phyloP scores from a whole-genome alignment of 2,329 filamentous ascomycete species.

The Hypoxylon sp. region DNA sequence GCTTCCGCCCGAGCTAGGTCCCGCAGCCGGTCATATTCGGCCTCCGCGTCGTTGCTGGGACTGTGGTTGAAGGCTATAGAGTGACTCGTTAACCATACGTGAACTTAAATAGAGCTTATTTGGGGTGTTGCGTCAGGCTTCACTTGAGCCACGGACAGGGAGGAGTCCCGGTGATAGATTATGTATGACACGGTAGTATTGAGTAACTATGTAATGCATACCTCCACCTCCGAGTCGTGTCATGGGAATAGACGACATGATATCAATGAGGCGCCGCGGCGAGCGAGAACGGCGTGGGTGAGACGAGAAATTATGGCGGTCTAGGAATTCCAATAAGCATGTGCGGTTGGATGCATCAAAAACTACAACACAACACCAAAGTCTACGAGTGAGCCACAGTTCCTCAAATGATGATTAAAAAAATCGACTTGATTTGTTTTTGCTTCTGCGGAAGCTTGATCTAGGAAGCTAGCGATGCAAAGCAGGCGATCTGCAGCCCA shows the following conservation, averaged over 20 bases:
- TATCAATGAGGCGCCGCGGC: conserved; percentile 23
- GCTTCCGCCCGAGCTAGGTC: conserved; percentile 85
- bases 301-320: conserved; percentile 8
- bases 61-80: conserved; percentile 78
- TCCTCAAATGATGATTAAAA: conserved; percentile 14
- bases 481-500: conserved; percentile 36
- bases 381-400: conserved; percentile 15
- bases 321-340: conserved; percentile 13
- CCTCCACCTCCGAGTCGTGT: conserved; percentile 44
- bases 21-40: conserved; percentile 92
- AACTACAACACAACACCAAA: conserved; percentile 24
- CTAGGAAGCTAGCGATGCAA: conserved; percentile 23
- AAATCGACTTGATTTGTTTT: conserved; percentile 15
- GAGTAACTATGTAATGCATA: conserved; percentile 30
- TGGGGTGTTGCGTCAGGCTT: conserved; percentile 23
- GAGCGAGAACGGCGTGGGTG: conserved; percentile 2
- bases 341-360: conserved; percentile 27
- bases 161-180: conserved; percentile 9
- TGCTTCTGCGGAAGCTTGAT: conserved; percentile 27
- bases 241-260: conserved; percentile 44
- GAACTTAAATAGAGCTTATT: conserved; percentile 15
- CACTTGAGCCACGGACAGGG: conserved; percentile 27
- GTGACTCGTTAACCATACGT: conserved; percentile 23
- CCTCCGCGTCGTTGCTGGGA: conserved; percentile 75
- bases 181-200: conserved; percentile 20